Conservation (phyloP, 2,329 filamentous ascomycete genomes). For the Venturia oleaginea region DNA sequence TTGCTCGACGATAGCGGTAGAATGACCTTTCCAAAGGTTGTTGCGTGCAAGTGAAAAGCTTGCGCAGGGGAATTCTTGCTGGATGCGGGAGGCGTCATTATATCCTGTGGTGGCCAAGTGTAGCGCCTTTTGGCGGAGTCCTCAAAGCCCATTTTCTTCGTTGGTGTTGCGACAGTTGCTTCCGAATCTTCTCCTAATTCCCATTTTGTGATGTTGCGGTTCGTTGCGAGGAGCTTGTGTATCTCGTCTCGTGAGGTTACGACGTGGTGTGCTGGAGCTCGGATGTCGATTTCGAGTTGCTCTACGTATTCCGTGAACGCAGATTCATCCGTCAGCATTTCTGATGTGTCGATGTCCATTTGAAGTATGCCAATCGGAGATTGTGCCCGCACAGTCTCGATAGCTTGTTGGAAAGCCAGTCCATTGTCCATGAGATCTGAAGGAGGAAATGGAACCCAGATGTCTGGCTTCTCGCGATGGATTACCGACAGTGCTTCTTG, state of each 20-base stretch:
- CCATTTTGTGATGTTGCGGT: not conserved
- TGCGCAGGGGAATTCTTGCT: not conserved
- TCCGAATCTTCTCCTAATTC: slow-evolving; percentile 2
- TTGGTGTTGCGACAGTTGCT: not conserved
- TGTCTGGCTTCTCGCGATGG: not conserved
- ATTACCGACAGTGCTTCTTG: not conserved
- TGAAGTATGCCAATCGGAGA: not conserved
- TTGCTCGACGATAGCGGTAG: not conserved
- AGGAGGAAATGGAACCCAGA: slow-evolving; percentile 1
- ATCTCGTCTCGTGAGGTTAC: slow-evolving; percentile 3
- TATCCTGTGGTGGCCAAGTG: slow-evolving; percentile 1
- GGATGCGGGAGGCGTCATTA: not conserved
- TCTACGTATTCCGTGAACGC: slow-evolving; percentile 5
- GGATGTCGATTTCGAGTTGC: slow-evolving; percentile 3
- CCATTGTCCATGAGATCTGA: not conserved
- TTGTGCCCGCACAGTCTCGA: not conserved
- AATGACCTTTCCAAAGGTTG: not conserved
- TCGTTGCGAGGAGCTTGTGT: not conserved
- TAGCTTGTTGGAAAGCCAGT: not conserved
- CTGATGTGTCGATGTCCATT: not conserved
- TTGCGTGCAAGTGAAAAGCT: not conserved
- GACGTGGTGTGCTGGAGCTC: slow-evolving; percentile 1
- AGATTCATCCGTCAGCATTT: slow-evolving; percentile 7
- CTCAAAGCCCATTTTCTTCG: not conserved
- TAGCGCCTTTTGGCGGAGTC: not conserved